Evolutionary conservation across 371 early-diverging fungal species (phyloP), one percentile per base, ranked within the genome.

Genomic region (Saksenaea oblongispora): DNA sequence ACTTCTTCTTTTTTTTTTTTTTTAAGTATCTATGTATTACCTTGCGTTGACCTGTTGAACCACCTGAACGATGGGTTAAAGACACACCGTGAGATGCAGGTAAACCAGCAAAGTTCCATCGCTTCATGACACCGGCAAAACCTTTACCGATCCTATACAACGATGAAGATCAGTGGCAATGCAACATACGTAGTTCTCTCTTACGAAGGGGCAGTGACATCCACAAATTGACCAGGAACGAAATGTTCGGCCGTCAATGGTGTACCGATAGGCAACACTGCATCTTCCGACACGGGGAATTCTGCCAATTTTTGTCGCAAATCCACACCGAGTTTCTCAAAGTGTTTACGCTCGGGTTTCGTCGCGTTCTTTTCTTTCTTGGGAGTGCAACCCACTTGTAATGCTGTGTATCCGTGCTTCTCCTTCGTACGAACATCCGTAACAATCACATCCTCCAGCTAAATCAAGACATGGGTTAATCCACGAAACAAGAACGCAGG

Each of bases 41-140:
- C 79, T 91, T 84, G 68, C 94, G 88, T 65, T 89, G 89, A 77
- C 98, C 98, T n/a, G 93, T 96, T n/a, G 97, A 94, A 76, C 98
- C 98, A 42, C 81, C 84, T 1, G 91, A 90, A 69, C 98, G 86
- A 79, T 98, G 98, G 17, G 94, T 81, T 24, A 95, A 76, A 13
- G 98, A 96, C 24, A 86, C 89, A 85, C 98, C 98, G 78, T 98
- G 98, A 56, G 96, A 89, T 22, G 98, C 98, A 22, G 90, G 89
- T 59, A 91, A 87, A 75, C 98, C 98, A 54, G 84, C 87, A 71
- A 98, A 97, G 42, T 93, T 93, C 89, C 93, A 93, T 74, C 96
- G 88, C 84, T 98, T 98, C 97, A 98, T 97, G 5, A 89, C 96
- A 74, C 98, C 98, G 70, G 93, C 93, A 80, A 97, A 98, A 27